Conservation (phyloP, 179 eudicot species). For the Actinidia chinensis region DNA sequence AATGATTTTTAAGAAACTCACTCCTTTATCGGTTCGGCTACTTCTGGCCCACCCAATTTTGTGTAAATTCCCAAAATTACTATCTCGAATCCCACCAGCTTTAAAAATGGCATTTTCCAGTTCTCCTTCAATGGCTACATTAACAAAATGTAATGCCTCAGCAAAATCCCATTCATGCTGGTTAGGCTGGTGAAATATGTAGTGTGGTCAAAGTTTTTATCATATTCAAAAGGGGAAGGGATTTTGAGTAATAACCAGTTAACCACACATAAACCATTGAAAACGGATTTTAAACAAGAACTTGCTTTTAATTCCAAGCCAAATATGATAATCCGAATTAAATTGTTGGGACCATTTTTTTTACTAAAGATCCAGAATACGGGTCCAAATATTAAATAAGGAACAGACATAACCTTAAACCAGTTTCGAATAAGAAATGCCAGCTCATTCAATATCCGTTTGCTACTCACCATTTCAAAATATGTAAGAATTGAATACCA, state of each 20-base stretch:
- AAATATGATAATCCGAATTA: neutral
- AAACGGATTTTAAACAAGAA: neutral
- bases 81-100: conserved; percentile 84
- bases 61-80: conserved; percentile 72
- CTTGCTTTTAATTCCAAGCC: neutral
- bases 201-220: conserved; percentile 13
- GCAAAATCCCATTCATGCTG: conserved; percentile 21
- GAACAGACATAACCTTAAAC: too few species aligned
- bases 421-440: neutral
- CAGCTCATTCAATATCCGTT: neutral
- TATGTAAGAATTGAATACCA: neutral
- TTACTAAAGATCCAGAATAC: neutral
- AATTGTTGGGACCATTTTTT: neutral
- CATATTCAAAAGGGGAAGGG: neutral
- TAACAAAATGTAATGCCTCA: conserved; percentile 28
- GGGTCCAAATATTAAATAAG: neutral
- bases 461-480: neutral
- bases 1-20: conserved; percentile 33
- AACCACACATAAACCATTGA: too few species aligned
- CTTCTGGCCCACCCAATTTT: conserved; percentile 93
- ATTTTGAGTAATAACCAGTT: too few species aligned
- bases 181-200: conserved; percentile 9
- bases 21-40: conserved; percentile 96
- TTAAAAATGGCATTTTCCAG: conserved; percentile 75
- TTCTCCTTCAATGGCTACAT: conserved; percentile 81